Base-by-base conservation (phyloP, 2,329 filamentous ascomycete species). In the Hyphodiscus sp. region DNA sequence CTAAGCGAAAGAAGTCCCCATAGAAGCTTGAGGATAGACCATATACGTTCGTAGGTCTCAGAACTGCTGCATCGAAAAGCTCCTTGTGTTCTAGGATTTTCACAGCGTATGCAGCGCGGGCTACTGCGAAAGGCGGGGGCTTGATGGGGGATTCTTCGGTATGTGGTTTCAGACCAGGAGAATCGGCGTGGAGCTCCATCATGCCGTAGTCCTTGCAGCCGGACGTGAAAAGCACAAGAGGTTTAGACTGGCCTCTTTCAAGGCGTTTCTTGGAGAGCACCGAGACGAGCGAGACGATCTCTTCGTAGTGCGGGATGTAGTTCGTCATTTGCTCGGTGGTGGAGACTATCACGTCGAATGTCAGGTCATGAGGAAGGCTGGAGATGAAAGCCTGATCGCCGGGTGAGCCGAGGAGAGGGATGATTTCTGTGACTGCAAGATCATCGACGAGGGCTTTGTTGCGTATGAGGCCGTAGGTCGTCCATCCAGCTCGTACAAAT, bases 131-230 rank as follows among this genome's bases (percentile, higher is more conserved):
- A 0, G 61, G 56, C 0, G 67, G 61, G 0, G 67, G 62, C 5
- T 69, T 66, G 13, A 76, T 48, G 0, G 72, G 71, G 0, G 72
- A 73, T 0, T 66, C 58, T 58, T 78, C 75, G 0, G 69, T 72
- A 45, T 78, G 75, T 9, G 74, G 70, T 8, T 59, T 56, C 2
- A 77, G 66, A 0, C 54, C 63, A 0, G 67, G 57, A 0, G 68
- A 63, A 1, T 69, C 70, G 47, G 74, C 68, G 0, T 67, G 52
- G 5, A 49, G 51, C 2, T 13, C 16, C 1, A 58, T 65, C 5
- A 57, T 65, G 1, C 76, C 75, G 55, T 78, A 78, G 61, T 78
- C 76, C 54, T 78, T 78, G 62, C 75, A 78, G 0, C 76, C 76
- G 2, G 72, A 75, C 10, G 70, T 73, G 61, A 72, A 72, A 2